phyloP scores from a whole-genome alignment of 2,329 filamentous ascomycete genomes.

The Penicillium sp. region DNA sequence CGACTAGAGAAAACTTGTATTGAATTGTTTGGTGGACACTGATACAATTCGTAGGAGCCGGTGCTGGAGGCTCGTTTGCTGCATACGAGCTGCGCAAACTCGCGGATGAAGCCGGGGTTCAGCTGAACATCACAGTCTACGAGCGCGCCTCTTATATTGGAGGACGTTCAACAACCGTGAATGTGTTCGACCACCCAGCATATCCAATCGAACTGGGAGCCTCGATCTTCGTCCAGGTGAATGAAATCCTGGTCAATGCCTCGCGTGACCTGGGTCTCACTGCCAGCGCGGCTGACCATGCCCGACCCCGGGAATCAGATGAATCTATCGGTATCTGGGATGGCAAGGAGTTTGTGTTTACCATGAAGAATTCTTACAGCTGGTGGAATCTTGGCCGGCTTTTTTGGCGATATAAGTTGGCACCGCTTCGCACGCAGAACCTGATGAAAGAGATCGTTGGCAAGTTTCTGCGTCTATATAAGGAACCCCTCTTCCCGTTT shows the following conservation, averaged over 20 bases:
- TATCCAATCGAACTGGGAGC: slow-evolving; percentile 83
- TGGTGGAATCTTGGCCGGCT: slow-evolving; percentile 84
- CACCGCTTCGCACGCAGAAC: slow-evolving; percentile 72
- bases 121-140: slow-evolving; percentile 82
- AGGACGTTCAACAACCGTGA: slow-evolving; percentile 82
- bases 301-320: slow-evolving; percentile 49
- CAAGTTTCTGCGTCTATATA: slow-evolving; percentile 79
- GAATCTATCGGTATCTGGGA: slow-evolving; percentile 80
- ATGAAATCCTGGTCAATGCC: slow-evolving; percentile 78
- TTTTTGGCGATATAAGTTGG: slow-evolving; percentile 81
- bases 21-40: background rate
- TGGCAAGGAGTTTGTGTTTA: slow-evolving; percentile 72
- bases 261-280: slow-evolving; percentile 71
- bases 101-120: slow-evolving; percentile 62
- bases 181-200: slow-evolving; percentile 69
- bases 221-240: slow-evolving; percentile 86
- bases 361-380: slow-evolving; percentile 61
- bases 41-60: slow-evolving; percentile 66
- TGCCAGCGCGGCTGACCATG: slow-evolving; percentile 53
- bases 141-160: slow-evolving; percentile 78
- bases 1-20: background rate
- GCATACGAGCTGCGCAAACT: slow-evolving; percentile 81
- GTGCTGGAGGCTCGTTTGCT: slow-evolving; percentile 82
- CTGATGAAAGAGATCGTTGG: slow-evolving; percentile 72
- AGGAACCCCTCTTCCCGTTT: slow-evolving; percentile 82